Percentiles rank a stretch among this genome's conserved stretches.
Evolutionary conservation across 2,329 filamentous ascomycete genomes (phyloP).

Genomic region (Chrysoporthe puriensis): DNA sequence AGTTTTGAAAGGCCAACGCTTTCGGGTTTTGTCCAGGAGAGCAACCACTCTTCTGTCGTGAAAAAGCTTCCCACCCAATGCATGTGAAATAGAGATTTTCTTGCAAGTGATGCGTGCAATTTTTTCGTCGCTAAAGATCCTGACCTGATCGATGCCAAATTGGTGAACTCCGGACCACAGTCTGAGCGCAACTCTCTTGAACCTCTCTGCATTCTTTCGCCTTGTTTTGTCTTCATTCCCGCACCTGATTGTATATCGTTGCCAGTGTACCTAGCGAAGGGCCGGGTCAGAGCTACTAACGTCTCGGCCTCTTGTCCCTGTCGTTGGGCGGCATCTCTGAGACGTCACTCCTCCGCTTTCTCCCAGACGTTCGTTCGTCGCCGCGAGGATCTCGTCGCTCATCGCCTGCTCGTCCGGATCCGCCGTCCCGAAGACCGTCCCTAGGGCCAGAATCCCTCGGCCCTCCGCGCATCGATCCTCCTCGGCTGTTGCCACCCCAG

Average conservation of each 20-base stretch:
- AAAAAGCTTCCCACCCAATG: not conserved
- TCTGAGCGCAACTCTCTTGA: slow-evolving; percentile 4
- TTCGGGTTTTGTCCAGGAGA: not conserved
- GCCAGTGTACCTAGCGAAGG: not conserved
- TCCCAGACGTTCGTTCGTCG: slow-evolving; percentile 37
- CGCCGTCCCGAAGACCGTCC: slow-evolving; percentile 40
- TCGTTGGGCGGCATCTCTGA: slow-evolving; percentile 46
- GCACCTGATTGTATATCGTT: not conserved
- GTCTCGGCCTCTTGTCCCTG: slow-evolving; percentile 59
- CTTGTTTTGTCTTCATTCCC: not conserved
- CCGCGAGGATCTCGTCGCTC: slow-evolving; percentile 41
- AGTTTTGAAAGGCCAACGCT: not conserved
- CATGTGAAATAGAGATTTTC: not conserved
- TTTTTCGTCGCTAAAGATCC: slow-evolving; percentile 9
- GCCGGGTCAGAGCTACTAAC: slow-evolving; percentile 38
- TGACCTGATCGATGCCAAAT: slow-evolving; percentile 22
- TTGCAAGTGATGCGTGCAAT: slow-evolving; percentile 9
- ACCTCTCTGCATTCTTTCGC: not conserved
- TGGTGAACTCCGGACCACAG: slow-evolving; percentile 5
- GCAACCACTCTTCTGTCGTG: not conserved
- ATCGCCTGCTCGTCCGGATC: slow-evolving; percentile 33
- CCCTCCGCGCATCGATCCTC: slow-evolving; percentile 41
- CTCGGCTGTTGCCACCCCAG: slow-evolving; percentile 40
- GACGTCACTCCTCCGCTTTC: slow-evolving; percentile 53
- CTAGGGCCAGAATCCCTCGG: slow-evolving; percentile 34